Evolutionary conservation across 2,329 filamentous ascomycete species (phyloP).

Genomic region (Fusarium fracticaudum): DNA sequence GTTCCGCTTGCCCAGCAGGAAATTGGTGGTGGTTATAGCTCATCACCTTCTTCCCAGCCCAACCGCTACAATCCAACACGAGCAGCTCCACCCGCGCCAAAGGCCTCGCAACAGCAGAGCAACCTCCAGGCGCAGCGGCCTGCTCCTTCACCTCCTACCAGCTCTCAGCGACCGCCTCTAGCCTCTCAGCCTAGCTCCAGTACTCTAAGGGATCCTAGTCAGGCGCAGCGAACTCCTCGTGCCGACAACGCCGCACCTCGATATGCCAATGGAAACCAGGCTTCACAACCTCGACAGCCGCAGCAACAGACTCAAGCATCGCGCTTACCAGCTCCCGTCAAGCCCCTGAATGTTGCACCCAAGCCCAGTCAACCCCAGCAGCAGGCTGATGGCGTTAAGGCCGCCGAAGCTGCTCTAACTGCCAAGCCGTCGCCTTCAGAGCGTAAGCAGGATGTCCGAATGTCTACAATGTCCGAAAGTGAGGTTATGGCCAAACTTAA

Average conservation of each 20-base stretch:
- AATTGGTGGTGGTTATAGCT: conserved; percentile 71
- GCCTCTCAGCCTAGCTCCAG: conserved; percentile 61
- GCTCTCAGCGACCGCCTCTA: conserved; percentile 57
- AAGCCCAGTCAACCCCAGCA: conserved; percentile 65
- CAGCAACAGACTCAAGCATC: conserved; percentile 59
- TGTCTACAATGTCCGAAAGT: conserved; percentile 97
- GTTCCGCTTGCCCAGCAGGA: conserved; percentile 89
- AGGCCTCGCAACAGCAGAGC: conserved; percentile 63
- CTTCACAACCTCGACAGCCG: conserved; percentile 58
- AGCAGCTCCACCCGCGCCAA: conserved; percentile 83
- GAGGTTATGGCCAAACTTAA: conserved; percentile 97
- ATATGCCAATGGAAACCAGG: conserved; percentile 64
- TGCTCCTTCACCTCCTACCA: conserved; percentile 73
- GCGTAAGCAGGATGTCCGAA: conserved; percentile 91
- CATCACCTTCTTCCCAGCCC: conserved; percentile 51
- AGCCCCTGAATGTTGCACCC: conserved; percentile 80
- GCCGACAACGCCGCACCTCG: conserved; percentile 65
- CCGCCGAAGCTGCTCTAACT: conserved; percentile 88
- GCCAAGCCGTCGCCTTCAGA: conserved; percentile 79
- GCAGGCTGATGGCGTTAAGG: conserved; percentile 78
- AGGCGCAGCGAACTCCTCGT: conserved; percentile 54
- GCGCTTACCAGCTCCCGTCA: conserved; percentile 70
- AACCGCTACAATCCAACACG: conserved; percentile 87
- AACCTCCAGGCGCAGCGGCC: conserved; percentile 77
- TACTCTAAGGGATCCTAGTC: conserved; percentile 54